These are phyloP conservation scores for Trichoderma koningiopsis DNA, from an alignment of 2,329 filamentous ascomycete genomes.

Conservation along the genomic window DNA sequence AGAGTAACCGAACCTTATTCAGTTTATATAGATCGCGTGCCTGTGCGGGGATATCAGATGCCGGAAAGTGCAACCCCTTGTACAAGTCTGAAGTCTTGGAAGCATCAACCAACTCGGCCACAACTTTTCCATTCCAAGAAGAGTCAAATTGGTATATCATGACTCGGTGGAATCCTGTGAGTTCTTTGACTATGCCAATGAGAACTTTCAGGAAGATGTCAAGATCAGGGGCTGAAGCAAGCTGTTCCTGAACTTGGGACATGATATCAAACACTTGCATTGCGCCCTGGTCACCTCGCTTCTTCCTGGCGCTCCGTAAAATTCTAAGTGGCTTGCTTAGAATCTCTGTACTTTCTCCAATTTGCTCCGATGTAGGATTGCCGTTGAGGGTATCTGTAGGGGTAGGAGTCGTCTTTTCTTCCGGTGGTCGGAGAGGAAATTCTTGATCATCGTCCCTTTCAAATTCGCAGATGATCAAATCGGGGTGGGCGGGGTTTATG, in stretches of 20 bases:
- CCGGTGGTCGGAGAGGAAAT: conserved; percentile 66
- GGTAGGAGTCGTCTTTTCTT: conserved; percentile 50
- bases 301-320: conserved; percentile 71
- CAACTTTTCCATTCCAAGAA: conserved; percentile 80
- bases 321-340: conserved; percentile 77
- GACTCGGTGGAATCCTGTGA: conserved; percentile 88
- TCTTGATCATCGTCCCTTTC: conserved; percentile 77
- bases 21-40: conserved; percentile 86
- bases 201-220: conserved; percentile 77
- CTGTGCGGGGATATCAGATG: conserved; percentile 82
- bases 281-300: conserved; percentile 75
- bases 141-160: conserved; percentile 93
- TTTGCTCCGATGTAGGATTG: conserved; percentile 72
- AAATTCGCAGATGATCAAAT: conserved; percentile 83
- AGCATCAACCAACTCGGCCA: conserved; percentile 84
- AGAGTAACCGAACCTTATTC: conserved; percentile 85
- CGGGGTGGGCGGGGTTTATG: conserved; percentile 65
- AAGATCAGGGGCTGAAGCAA: conserved; percentile 70
- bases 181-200: conserved; percentile 82
- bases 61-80: conserved; percentile 85
- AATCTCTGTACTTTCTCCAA: conserved; percentile 73
- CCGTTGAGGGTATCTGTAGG: conserved; percentile 75
- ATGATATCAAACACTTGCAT: conserved; percentile 93
- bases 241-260: conserved; percentile 86
- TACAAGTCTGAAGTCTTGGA: conserved; percentile 79